Evolutionary conservation across 2,329 filamentous ascomycete species (phyloP).

Genomic region (Myrmaecium sp.): DNA sequence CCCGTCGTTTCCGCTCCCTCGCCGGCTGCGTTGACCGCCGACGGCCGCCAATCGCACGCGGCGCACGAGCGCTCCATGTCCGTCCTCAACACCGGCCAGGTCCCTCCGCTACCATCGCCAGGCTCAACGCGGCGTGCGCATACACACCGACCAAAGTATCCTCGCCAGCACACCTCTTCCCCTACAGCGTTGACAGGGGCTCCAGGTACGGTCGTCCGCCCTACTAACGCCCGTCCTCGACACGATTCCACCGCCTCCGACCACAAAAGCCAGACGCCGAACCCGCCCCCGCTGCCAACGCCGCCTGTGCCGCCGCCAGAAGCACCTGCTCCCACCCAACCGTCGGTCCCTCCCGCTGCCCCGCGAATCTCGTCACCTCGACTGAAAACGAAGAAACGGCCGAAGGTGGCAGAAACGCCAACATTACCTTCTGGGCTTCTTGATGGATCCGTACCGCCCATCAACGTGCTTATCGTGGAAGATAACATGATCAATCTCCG

Average conservation of each 20-base stretch:
- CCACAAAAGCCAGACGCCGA: constrained; percentile 21
- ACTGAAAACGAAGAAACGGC: constrained; percentile 25
- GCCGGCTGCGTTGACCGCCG: constrained; percentile 20
- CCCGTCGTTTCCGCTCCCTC: constrained; percentile 25
- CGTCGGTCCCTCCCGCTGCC: constrained; percentile 29
- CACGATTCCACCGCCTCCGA: constrained; percentile 26
- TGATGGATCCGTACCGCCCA: constrained; percentile 75
- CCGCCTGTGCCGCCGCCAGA: constrained; percentile 25
- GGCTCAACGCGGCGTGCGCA: constrained; percentile 45
- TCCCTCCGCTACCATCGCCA: constrained; percentile 68
- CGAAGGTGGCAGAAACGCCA: constrained; percentile 17
- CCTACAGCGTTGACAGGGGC: constrained; percentile 44
- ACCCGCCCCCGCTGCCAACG: constrained; percentile 39
- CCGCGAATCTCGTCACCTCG: constrained; percentile 37
- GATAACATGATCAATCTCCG: constrained; percentile 97
- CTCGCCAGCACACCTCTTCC: constrained; percentile 62
- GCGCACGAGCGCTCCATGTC: constrained; percentile 52
- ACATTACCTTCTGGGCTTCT: constrained; percentile 42
- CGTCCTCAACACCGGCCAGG: constrained; percentile 62
- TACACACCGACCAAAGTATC: constrained; percentile 44
- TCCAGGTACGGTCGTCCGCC: constrained; percentile 13
- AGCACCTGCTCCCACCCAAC: constrained; percentile 24
- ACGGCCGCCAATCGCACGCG: constrained; percentile 22
- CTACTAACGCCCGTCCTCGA: constrained; percentile 25
- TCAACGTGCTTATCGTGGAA: constrained; percentile 94